Evolutionary conservation across 2,329 filamentous ascomycete genomes (phyloP), one percentile per base, ranked within the genome.

Genomic region (Colletotrichum sp.): DNA sequence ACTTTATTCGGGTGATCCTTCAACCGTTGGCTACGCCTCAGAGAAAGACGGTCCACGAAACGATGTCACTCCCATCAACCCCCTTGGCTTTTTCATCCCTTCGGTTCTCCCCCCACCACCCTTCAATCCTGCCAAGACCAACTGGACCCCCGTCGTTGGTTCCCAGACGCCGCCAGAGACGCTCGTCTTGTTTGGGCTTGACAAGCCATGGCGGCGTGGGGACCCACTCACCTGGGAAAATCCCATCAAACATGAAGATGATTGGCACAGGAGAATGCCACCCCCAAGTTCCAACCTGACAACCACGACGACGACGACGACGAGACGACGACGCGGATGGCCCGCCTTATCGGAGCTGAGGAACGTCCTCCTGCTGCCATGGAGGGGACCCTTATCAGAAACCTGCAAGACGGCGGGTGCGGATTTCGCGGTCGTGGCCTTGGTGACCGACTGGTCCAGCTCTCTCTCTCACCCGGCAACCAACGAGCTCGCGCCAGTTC

Each of bases 321-420:
- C 39, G 44, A 49, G 18, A 21, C 44, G 18, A 49, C 44, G 44
- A 49, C 44, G 44, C 44, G 44, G 44, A 49, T 49, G 44, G 44
- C 26, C 71, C 60, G 65, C 63, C 71, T 76, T 75, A 76, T 76
- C 75, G 36, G 24, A 70, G 49, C 60, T 34, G 59, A 62, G 57
- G 30, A 62, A 32, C 18, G 26, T 30, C 8, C 57, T 30, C 57
- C 18, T 26, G 24, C n/a, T 30, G 26, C 13, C 59, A 9, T 62
- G 59, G 12, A 16, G 21, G n/a, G 52, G 70, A 39, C 59, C 67
- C 75, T 77, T 71, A 75, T 72, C 75, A 75, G 36, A 49, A 71
- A 71, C 68, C 74, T 77, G 72, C 72, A 72, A 69, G 69, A 76
- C 36, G 66, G 70, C 70, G 30, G 67, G 52, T 74, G 76, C 39